Percentiles rank a stretch among this genome's conserved stretches.
These are phyloP conservation scores for Diphasiastrum complanatum DNA, from an alignment of 83 land plant species.

Conservation along the genomic window DNA sequence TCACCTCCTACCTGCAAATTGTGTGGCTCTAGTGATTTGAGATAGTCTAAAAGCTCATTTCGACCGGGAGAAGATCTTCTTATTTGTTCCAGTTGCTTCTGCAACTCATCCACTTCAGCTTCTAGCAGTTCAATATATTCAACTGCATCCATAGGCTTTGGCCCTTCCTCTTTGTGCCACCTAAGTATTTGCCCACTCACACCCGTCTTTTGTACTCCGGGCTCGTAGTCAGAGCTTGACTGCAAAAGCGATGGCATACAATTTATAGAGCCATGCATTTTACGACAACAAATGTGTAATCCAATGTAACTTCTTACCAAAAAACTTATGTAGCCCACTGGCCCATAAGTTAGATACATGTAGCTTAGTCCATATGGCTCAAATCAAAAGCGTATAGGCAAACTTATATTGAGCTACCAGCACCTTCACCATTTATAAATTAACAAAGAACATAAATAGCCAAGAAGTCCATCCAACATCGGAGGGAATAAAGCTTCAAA, in stretches of 20 bases:
- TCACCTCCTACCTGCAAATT: conserved; percentile 63
- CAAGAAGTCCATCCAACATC: too few relatives aligned
- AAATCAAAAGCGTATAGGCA: too few relatives aligned
- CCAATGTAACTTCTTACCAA: neutral
- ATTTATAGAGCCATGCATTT: neutral
- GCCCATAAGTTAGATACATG: too few relatives aligned
- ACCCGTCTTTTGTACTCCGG: conserved; percentile 70
- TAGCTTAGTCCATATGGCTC: too few relatives aligned
- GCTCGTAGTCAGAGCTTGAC: conserved; percentile 62
- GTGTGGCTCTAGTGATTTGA: conserved; percentile 82
- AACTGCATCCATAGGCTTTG: conserved; percentile 73
- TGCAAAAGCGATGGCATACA: conserved; percentile 18
- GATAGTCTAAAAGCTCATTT: conserved; percentile 77
- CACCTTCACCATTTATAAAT: too few relatives aligned
- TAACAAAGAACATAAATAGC: too few relatives aligned
- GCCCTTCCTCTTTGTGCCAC: conserved; percentile 83
- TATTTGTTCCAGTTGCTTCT: conserved; percentile 52
- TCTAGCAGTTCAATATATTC: conserved; percentile 88
- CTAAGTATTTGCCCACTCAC: conserved; percentile 84
- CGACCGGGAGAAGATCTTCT: conserved; percentile 48
- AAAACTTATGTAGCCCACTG: too few relatives aligned
- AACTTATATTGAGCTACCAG: too few relatives aligned
- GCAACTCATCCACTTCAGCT: conserved; percentile 67
- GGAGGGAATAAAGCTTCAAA: too few relatives aligned
- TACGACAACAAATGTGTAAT: neutral